Conservation (phyloP, 2,329 filamentous ascomycete genomes). For the Neofusicoccum sp. region DNA sequence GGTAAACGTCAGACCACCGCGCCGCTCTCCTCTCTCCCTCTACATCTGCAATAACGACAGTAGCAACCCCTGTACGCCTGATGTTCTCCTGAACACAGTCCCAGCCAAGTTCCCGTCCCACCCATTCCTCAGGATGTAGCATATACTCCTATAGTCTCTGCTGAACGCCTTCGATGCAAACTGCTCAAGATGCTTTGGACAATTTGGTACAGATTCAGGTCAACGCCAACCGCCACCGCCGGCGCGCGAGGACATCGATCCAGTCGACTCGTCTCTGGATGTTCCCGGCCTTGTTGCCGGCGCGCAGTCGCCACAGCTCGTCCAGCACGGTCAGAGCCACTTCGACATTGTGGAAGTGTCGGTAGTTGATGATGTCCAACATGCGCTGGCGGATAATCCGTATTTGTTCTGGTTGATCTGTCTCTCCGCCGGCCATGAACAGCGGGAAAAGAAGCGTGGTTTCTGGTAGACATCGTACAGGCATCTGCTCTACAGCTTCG, state of each 20-base stretch:
- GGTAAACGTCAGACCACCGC: not conserved
- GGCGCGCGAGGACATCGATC: slow-evolving; percentile 16
- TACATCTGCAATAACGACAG: not conserved
- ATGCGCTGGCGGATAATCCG: slow-evolving; percentile 16
- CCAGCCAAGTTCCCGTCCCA: not conserved
- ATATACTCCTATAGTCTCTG: not conserved
- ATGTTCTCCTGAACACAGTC: not conserved
- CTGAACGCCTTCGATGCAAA: slow-evolving; percentile 4
- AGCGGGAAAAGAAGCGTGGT: slow-evolving; percentile 13
- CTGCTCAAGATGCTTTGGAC: not conserved
- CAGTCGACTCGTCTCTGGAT: slow-evolving; percentile 7
- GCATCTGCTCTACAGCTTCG: slow-evolving; percentile 16
- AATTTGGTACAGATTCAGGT: not conserved
- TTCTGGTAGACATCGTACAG: slow-evolving; percentile 15
- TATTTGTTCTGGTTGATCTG: slow-evolving; percentile 2
- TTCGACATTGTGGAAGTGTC: slow-evolving; percentile 18
- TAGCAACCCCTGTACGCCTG: not conserved
- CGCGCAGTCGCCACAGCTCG: slow-evolving; percentile 16
- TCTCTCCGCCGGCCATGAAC: slow-evolving; percentile 17
- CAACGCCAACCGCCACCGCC: slow-evolving; percentile 13
- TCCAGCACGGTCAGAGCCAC: slow-evolving; percentile 16
- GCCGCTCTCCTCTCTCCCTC: not conserved
- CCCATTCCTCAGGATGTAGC: not conserved
- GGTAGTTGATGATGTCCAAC: slow-evolving; percentile 14
- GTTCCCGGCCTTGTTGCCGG: not conserved